Percentiles rank a stretch among this genome's conserved stretches.
These are phyloP conservation scores for Aspergillus transmontanensis DNA, from an alignment of 2,329 filamentous ascomycete species.

Conservation along the genomic window DNA sequence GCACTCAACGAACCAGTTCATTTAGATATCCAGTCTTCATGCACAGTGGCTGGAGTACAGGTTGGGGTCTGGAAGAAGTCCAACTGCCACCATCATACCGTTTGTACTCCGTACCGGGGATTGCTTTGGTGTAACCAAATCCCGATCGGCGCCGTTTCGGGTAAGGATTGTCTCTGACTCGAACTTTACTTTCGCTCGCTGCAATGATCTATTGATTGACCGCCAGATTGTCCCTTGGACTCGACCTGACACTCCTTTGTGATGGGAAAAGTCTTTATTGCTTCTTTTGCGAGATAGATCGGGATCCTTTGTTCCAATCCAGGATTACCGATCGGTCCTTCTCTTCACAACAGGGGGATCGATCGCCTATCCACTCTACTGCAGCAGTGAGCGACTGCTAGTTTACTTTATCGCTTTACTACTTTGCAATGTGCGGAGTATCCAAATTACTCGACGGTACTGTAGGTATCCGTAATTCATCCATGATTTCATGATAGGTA, in stretches of 20 bases:
- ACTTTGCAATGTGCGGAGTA: neutral
- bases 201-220: slow-evolving; percentile 1
- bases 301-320: neutral
- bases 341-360: neutral
- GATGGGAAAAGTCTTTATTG: neutral
- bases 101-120: slow-evolving; percentile 1
- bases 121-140: slow-evolving; percentile 4
- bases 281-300: neutral
- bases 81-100: neutral
- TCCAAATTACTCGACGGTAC: neutral
- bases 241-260: neutral
- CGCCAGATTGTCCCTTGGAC: neutral
- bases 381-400: neutral
- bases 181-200: neutral
- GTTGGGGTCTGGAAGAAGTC: neutral
- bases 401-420: neutral
- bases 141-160: neutral
- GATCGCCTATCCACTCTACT: neutral
- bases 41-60: neutral
- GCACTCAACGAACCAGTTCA: neutral
- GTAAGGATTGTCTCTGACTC: slow-evolving; percentile 4
- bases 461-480: neutral
- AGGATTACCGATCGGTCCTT: neutral
- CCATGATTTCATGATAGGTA: neutral
- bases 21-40: neutral